These are phyloP conservation scores for Neurospora sp. DNA, from an alignment of 495 filamentous ascomycete genomes.

Conservation along the genomic window DNA sequence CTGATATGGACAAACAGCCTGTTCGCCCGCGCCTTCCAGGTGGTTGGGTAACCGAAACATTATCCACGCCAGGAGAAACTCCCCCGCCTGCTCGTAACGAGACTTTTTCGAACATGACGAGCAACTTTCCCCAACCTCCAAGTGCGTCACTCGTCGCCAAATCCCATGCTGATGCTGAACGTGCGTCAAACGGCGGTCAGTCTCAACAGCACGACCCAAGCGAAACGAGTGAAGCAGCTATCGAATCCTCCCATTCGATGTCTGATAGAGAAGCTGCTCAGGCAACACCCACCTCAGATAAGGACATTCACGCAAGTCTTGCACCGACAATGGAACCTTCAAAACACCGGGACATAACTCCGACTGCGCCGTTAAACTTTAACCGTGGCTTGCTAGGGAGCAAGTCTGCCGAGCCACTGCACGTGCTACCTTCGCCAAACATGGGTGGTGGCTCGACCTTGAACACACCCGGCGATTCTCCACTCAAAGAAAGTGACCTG, in stretches of 20 bases:
- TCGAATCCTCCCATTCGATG: not conserved
- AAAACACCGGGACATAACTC: constrained; percentile 22
- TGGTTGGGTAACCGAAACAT: constrained; percentile 52
- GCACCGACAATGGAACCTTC: constrained; percentile 12
- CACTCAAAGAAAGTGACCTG: constrained; percentile 64
- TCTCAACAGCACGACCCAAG: not conserved
- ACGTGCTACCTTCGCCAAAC: constrained; percentile 21
- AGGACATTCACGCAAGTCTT: not conserved
- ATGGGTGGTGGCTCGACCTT: constrained; percentile 44
- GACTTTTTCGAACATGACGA: constrained; percentile 1
- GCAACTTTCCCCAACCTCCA: not conserved
- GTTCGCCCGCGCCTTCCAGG: constrained; percentile 51
- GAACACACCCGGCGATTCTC: constrained; percentile 45
- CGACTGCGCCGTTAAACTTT: constrained; percentile 42
- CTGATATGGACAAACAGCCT: constrained; percentile 29
- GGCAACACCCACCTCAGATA: not conserved
- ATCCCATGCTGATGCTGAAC: constrained; percentile 1
- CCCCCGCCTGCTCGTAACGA: constrained; percentile 10
- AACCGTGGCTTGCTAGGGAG: constrained; percentile 14
- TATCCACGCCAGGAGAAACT: constrained; percentile 21
- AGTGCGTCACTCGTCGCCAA: not conserved
- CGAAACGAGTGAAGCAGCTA: not conserved
- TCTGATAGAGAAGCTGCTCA: not conserved
- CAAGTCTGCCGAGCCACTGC: not conserved
- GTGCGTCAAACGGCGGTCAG: not conserved